Percentiles rank a stretch among this genome's conserved stretches.
Conservation (phyloP, 176 grass and related monocot genomes). For the Metroxylon sagu region DNA sequence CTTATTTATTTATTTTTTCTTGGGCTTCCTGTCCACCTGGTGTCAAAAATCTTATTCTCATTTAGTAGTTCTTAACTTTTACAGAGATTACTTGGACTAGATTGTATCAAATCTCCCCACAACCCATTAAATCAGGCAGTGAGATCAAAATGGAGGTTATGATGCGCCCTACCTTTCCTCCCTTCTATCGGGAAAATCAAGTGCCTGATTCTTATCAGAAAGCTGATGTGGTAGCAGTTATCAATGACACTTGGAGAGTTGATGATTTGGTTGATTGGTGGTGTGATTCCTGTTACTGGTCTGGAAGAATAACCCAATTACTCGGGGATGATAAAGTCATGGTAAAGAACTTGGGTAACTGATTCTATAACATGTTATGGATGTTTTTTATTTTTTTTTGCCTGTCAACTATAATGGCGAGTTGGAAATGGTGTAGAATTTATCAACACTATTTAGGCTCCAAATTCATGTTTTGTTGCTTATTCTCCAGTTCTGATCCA, state of each 20-base stretch:
- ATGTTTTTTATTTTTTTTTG: no score
- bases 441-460: no score
- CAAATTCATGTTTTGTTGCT: no score
- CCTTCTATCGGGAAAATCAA: slow-evolving; percentile 27
- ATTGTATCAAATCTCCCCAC: slow-evolving; percentile 31
- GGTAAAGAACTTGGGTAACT: not conserved
- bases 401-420: no score
- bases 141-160: slow-evolving; percentile 25
- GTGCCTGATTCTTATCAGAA: slow-evolving; percentile 13
- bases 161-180: slow-evolving; percentile 60
- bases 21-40: not conserved
- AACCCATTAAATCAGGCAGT: slow-evolving; percentile 6
- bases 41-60: not conserved
- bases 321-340: slow-evolving; percentile 20
- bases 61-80: slow-evolving; percentile 6
- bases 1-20: not conserved
- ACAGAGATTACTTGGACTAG: slow-evolving; percentile 36
- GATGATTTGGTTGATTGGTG: slow-evolving; percentile 56
- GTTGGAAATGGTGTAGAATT: no score
- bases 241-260: slow-evolving; percentile 40
- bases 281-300: slow-evolving; percentile 40
- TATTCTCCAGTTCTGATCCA: no score
- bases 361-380: no score
- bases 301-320: slow-evolving; percentile 35
- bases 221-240: slow-evolving; percentile 25